phyloP scores from a whole-genome alignment of 2,329 filamentous ascomycete genomes.

The Fusarium mundagurra region DNA sequence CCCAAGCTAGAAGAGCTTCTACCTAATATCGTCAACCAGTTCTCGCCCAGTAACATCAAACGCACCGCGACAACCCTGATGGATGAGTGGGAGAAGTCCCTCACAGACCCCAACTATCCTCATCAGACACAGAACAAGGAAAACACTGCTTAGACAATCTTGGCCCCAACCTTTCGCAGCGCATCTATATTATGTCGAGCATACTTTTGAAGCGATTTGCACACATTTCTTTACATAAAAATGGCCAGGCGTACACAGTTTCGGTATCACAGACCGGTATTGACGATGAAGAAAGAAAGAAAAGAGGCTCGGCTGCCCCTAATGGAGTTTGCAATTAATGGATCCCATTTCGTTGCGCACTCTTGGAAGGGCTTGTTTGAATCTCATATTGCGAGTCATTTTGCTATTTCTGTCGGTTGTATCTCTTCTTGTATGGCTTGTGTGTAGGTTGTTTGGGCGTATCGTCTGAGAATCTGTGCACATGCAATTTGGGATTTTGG shows the following conservation, averaged over 20 bases:
- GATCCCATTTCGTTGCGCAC: slow-evolving; percentile 18
- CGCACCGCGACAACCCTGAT: slow-evolving; percentile 86
- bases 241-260: slow-evolving; percentile 23
- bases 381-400: slow-evolving; percentile 24
- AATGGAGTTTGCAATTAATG: slow-evolving; percentile 28
- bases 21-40: slow-evolving; percentile 76
- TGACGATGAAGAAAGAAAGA: slow-evolving; percentile 30
- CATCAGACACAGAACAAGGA: slow-evolving; percentile 46
- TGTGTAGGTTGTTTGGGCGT: slow-evolving; percentile 2
- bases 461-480: slow-evolving; percentile 3
- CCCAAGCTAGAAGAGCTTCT: slow-evolving; percentile 65
- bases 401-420: slow-evolving; percentile 5
- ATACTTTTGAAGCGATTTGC: slow-evolving; percentile 33
- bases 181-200: slow-evolving; percentile 32
- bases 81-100: slow-evolving; percentile 85
- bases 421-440: slow-evolving; percentile 19
- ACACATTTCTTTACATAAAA: slow-evolving; percentile 24
- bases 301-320: slow-evolving; percentile 21
- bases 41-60: slow-evolving; percentile 80
- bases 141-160: slow-evolving; percentile 42
- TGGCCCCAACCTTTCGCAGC: slow-evolving; percentile 9
- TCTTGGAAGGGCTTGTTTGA: slow-evolving; percentile 11
- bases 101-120: slow-evolving; percentile 45
- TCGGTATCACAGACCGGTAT: slow-evolving; percentile 37
- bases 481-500: slow-evolving; percentile 21